Evolutionary conservation across 1,284 basidiomycete species (phyloP), one percentile per base, ranked within the genome.

Genomic region (Pyrrhoderma lamaoense): DNA sequence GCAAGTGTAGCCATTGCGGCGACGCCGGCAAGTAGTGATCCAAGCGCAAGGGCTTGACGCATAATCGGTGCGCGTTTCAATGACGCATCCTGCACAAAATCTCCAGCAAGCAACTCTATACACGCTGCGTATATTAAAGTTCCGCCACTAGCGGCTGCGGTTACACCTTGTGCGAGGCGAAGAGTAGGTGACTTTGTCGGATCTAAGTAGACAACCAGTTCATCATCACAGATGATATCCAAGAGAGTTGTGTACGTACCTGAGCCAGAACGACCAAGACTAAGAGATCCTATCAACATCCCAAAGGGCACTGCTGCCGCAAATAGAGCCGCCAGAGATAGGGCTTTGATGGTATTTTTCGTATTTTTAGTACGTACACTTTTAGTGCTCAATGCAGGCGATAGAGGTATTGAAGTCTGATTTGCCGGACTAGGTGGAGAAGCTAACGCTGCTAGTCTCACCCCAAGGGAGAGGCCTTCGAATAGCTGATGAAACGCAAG

Each of bases 401-500:
- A 31, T 31, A 31, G 5, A 11, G 49, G 46, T 14, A 23, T 37
- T 11, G 46, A 39, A 31, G 11, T 27, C 8, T 13, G 14, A 39
- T 52, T 59, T 61, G 36, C 56, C 54, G 21, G 54, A 45, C 9
- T 58, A 49, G 36, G 61, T 56, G 49, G 67, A 51, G 0, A 72
- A 66, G 0, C 82, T 82, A 89, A 69, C 0, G 74, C 72, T 2
- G 86, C 79, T 59, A 89, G 86, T 16, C 86, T 75, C 48, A 88
- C 85, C 3, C 86, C 86, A 19, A 89, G 72, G 1, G 85, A 86
- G 7, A 89, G 71, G 0, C 86, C 86, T 61, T 89, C 86, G 58
- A 89, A 89, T 8, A 89, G 67, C 60, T 89, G 86, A 61, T 89
- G 87, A 62, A 89, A 89, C 45, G 79, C 68, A 36, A 89, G 78